A percentile compares a stretch with the other conserved stretches of the same genome.
These are phyloP conservation scores for Neopestalotiopsis sp. DNA, from an alignment of 2,329 filamentous ascomycete genomes.

Conservation along the genomic window DNA sequence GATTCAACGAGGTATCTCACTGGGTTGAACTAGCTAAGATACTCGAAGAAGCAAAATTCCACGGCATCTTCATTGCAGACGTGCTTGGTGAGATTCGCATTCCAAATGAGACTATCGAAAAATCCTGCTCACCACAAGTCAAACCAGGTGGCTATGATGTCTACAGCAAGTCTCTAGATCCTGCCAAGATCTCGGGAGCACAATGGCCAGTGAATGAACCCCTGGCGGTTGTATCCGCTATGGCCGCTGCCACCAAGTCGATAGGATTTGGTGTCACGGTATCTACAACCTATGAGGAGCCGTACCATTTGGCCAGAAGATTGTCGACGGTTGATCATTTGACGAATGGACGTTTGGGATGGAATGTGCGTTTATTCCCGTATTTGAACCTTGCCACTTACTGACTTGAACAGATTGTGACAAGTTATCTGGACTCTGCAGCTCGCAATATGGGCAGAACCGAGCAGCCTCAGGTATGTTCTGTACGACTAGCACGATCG, in stretches of 20 bases:
- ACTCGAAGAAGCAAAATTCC: constrained; percentile 66
- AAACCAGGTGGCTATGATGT: constrained; percentile 69
- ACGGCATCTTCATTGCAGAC: constrained; percentile 69
- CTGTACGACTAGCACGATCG: not conserved
- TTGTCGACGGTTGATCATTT: constrained; percentile 72
- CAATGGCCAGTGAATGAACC: constrained; percentile 78
- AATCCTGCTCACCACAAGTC: not conserved
- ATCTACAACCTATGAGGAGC: constrained; percentile 73
- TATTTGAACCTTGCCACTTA: too few relatives aligned
- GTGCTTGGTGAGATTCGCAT: constrained; percentile 51
- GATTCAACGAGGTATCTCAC: constrained; percentile 63
- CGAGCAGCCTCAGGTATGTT: constrained; percentile 52
- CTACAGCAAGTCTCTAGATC: constrained; percentile 63
- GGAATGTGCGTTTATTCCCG: too few relatives aligned
- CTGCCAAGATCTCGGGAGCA: constrained; percentile 65
- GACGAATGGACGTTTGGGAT: constrained; percentile 64
- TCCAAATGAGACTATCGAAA: too few relatives aligned
- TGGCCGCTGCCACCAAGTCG: constrained; percentile 72
- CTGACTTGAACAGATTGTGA: constrained; percentile 60
- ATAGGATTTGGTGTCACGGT: constrained; percentile 74
- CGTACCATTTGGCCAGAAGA: constrained; percentile 70
- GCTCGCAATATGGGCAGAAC: constrained; percentile 67
- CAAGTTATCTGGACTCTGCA: constrained; percentile 72
- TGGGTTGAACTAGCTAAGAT: constrained; percentile 69
- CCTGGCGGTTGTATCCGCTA: constrained; percentile 66